Evolutionary conservation across 2,329 filamentous ascomycete genomes (phyloP), one percentile per base, ranked within the genome.

Genomic region (Westerdykella sp.): DNA sequence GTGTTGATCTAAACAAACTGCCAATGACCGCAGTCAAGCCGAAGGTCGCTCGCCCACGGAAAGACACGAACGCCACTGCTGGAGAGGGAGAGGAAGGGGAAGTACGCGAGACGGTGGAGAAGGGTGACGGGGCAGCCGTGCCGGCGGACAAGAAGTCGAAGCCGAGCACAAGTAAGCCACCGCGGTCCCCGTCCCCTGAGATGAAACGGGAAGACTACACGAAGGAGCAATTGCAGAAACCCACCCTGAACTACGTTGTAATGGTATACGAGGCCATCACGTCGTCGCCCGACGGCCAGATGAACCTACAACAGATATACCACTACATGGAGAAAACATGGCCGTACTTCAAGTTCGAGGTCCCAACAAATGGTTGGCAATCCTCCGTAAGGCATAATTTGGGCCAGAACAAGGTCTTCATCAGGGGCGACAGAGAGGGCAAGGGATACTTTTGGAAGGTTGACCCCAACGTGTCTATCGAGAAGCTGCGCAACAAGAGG

Each of bases 221-320:
- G 1, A 80, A 83, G 30, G 85, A 89, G 57, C 83, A 89, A 66
- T 72, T 89, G 40, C 79, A 81, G 45, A 85, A 87, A 64, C 80
- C 80, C 2, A 73, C 72, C 4, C 74, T 77, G 47, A 82, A 81
- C 28, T 84, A 83, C 54, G 78, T 81, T 7, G 74, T 80, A 21
- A 72, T 83, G 34, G 80, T 83, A 41, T 79, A 81, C 52, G 79
- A 83, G 57, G 75, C 76, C 12, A 73, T 84, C 23, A 74, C 76
- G 1, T 74, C 78, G 31, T 74, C 78, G 31, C 69, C 69, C 22
- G 75, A 69, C 15, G 72, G 72, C 5, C 73, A 76, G 44, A 79
- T 83, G 70, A 80, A 81, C 37, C 66, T 84, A 23, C 80, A 82
- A 55, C 78, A 82, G 54, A 83, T 84, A 36, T 84, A 84, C 59